Base-by-base conservation (phyloP, 164 flowering plant genomes). In the Magnolia officinalis region DNA sequence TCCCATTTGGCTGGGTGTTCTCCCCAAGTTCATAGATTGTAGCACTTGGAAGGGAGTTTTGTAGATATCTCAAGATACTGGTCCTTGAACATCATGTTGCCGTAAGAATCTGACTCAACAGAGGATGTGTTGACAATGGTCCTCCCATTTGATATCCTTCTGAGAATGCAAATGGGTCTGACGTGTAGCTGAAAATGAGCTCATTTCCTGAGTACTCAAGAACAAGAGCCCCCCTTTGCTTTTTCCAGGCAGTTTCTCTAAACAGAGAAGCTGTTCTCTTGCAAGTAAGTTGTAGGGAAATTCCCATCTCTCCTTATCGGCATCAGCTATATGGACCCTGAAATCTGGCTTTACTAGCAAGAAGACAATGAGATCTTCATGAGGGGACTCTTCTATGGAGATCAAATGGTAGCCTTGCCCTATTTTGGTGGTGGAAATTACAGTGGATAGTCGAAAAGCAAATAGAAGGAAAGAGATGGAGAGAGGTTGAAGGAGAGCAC, bases 11-110 rank as follows among this genome's bases (percentile, higher is more conserved):
- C 74, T 95, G 98, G 0, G 98, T 84, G 87, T 91, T 95, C 84
- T 95, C 99, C 6, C 99, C 97, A 67, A 95, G 85, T 6, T 98
- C 99, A 78, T 95, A 95, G 51, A 93, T 70, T 2, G 96, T 87
- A 29, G 98, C 97, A 72, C 88, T 90, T 65, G 83, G 61, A 78
- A 20, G 99, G 98, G 82, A 95, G 72, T 31, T 78, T 86, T 10
- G 99, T 93, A 14, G 98, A 92, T 20, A 95, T 84, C 76, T 95
- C 97, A 7, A 95, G 78, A 79, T 95, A 95, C 75, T 95, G 99
- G 78, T 95, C 99, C 76, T 95, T 95, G 72, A 93, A 95, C n/a
- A 95, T 97, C 84, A 95, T 50, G 72, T 72, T 74, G 13, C 83
- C 79, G 78, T 79, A 95, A 19, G 89, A 84, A 88, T 90, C 89